A percentile compares a stretch with the other conserved stretches of the same genome.
These are phyloP conservation scores for Saccharomyces hybrid DNA, from an alignment of 1,139 yeast genomes.

Conservation along the genomic window DNA sequence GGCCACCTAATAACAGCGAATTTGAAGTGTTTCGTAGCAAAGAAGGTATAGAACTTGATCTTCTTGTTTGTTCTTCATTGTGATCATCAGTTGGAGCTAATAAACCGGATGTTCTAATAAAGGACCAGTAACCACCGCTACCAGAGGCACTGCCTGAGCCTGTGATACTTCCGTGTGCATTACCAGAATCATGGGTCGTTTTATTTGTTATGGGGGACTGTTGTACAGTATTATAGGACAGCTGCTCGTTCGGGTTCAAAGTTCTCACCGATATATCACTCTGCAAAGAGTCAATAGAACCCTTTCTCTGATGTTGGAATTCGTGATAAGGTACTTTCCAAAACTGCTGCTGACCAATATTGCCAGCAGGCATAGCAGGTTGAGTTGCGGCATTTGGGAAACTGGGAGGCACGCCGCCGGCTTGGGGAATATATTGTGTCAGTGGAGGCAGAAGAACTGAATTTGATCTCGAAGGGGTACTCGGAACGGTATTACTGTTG, in stretches of 20 bases:
- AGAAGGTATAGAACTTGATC: constrained; percentile 20
- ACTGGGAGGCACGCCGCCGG: constrained; percentile 3
- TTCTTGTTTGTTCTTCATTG: constrained; percentile 15
- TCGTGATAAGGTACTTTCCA: constrained; percentile 33
- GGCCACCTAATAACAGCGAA: constrained; percentile 10
- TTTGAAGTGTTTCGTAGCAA: constrained; percentile 18
- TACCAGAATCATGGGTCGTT: constrained; percentile 14
- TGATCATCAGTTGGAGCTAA: constrained; percentile 13
- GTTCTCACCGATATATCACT: constrained; percentile 24
- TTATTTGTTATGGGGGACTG: constrained; percentile 12
- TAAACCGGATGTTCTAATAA: constrained; percentile 11
- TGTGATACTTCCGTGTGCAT: constrained; percentile 5
- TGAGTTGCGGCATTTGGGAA: not conserved
- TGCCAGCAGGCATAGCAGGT: not conserved
- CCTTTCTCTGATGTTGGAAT: constrained; percentile 26
- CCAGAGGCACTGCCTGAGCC: constrained; percentile 9
- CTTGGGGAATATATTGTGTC: constrained; percentile 23
- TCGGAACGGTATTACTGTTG: constrained; percentile 4
- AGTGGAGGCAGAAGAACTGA: constrained; percentile 28
- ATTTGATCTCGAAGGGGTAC: constrained; percentile 11
- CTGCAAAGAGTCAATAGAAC: constrained; percentile 26
- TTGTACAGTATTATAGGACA: constrained; percentile 12
- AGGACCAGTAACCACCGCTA: constrained; percentile 18
- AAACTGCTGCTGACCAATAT: constrained; percentile 23
- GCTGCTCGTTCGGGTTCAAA: constrained; percentile 15